phyloP scores from a whole-genome alignment of 257 asterid genomes.

The Solanum sejunctum region DNA sequence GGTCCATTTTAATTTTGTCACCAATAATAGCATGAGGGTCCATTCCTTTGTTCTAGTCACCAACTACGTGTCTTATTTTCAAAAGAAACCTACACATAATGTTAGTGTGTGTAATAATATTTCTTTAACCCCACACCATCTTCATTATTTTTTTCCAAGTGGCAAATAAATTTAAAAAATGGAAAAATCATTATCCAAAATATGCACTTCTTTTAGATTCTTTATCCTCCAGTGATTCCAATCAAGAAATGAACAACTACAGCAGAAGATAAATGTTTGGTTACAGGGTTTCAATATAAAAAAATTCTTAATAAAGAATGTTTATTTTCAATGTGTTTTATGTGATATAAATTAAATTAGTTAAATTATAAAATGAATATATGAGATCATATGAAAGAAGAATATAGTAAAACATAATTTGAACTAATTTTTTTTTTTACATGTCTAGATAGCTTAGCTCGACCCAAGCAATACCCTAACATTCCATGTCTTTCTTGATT shows the following conservation, averaged over 20 bases:
- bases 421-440: too few species aligned
- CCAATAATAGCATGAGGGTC: not conserved
- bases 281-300: too few species aligned
- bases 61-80: not conserved
- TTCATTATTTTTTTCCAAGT: not conserved
- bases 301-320: too few species aligned
- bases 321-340: too few species aligned
- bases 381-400: too few species aligned
- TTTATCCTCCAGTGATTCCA: not conserved
- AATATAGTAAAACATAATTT: too few species aligned
- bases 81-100: not conserved
- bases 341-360: too few species aligned
- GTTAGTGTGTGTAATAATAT: not conserved
- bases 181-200: not conserved
- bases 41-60: not conserved
- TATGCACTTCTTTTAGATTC: not conserved
- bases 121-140: not conserved
- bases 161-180: not conserved
- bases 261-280: not conserved
- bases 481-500: too few species aligned
- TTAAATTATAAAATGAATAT: too few species aligned
- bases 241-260: not conserved
- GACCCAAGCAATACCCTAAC: too few species aligned
- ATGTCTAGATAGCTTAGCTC: too few species aligned
- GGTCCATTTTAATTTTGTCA: not conserved